Evolutionary conservation across 768 basidiomycete species (phyloP).

Genomic region (Kockovaella imperatae): DNA sequence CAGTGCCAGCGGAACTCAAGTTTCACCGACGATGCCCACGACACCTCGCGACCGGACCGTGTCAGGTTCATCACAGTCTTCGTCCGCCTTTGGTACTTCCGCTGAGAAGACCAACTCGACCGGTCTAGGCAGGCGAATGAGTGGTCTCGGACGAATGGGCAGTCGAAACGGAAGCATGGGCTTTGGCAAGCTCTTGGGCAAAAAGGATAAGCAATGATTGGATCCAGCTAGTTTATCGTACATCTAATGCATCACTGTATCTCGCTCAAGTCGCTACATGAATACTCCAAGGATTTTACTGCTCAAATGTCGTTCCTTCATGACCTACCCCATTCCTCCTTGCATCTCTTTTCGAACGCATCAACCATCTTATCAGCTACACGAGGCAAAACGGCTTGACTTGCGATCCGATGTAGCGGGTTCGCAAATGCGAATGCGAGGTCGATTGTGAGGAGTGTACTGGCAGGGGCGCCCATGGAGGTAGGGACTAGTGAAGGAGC

Average conservation of each 20-base stretch:
- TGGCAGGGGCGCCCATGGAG: slow-evolving; percentile 9
- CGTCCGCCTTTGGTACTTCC: not conserved
- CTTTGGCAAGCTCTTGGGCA: slow-evolving; percentile 35
- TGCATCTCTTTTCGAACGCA: slow-evolving; percentile 82
- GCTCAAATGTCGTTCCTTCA: too few species aligned
- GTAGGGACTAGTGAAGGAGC: slow-evolving; percentile 40
- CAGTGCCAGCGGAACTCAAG: not conserved
- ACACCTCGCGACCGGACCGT: slow-evolving; percentile 14
- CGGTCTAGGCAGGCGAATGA: slow-evolving; percentile 20
- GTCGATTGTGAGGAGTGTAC: slow-evolving; percentile 73
- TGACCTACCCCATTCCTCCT: slow-evolving; percentile 57
- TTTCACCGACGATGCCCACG: not conserved
- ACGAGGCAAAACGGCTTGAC: slow-evolving; percentile 74
- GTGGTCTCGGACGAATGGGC: slow-evolving; percentile 22
- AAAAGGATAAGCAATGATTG: slow-evolving; percentile 39
- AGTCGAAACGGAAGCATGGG: slow-evolving; percentile 28
- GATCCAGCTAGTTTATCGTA: too few species aligned
- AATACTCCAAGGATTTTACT: too few species aligned
- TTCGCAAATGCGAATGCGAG: slow-evolving; percentile 79
- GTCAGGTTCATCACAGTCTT: slow-evolving; percentile 5
- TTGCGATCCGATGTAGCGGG: slow-evolving; percentile 75
- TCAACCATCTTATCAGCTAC: slow-evolving; percentile 82
- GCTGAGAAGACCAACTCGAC: not conserved
- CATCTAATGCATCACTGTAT: too few species aligned
- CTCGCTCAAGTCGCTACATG: too few species aligned